Conservation (phyloP, 768 basidiomycete species). For the Daedaleopsis sinensis region DNA sequence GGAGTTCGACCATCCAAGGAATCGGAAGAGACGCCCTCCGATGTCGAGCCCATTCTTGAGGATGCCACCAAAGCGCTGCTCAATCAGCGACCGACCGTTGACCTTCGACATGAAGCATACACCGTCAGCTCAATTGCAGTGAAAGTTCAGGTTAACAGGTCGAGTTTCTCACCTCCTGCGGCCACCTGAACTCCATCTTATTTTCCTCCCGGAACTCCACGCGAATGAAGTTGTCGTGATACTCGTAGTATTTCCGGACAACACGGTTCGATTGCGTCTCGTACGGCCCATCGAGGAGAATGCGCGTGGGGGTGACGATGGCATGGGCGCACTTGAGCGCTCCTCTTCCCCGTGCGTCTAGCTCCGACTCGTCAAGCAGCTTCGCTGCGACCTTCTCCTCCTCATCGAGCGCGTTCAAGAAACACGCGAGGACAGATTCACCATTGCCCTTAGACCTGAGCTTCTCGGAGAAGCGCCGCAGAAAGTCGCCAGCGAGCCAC, state of each 20-base stretch:
- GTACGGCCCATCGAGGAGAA: constrained; percentile 75
- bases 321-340: constrained; percentile 67
- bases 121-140: constrained; percentile 30
- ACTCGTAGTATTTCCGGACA: constrained; percentile 62
- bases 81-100: constrained; percentile 21
- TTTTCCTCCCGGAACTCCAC: constrained; percentile 87
- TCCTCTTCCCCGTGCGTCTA: background rate
- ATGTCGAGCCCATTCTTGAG: constrained; percentile 22
- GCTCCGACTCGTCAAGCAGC: constrained; percentile 4
- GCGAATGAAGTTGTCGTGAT: constrained; percentile 70
- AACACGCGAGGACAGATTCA: constrained; percentile 48
- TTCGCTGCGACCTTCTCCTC: background rate
- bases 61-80: constrained; percentile 22
- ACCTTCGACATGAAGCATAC: constrained; percentile 41
- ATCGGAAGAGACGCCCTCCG: constrained; percentile 24
- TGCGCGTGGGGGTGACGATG: constrained; percentile 75
- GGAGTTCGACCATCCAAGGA: constrained; percentile 25
- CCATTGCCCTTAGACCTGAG: constrained; percentile 47
- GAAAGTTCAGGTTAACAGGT: too few relatives aligned
- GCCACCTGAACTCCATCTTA: constrained; percentile 63
- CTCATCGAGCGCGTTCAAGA: constrained; percentile 37
- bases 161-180: constrained; percentile 3
- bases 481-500: constrained; percentile 47
- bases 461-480: constrained; percentile 57
- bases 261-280: constrained; percentile 75